Evolutionary conservation across 345 rosid species (phyloP), one percentile per base, ranked within the genome.

Genomic region (Ceriops zippeliana): DNA sequence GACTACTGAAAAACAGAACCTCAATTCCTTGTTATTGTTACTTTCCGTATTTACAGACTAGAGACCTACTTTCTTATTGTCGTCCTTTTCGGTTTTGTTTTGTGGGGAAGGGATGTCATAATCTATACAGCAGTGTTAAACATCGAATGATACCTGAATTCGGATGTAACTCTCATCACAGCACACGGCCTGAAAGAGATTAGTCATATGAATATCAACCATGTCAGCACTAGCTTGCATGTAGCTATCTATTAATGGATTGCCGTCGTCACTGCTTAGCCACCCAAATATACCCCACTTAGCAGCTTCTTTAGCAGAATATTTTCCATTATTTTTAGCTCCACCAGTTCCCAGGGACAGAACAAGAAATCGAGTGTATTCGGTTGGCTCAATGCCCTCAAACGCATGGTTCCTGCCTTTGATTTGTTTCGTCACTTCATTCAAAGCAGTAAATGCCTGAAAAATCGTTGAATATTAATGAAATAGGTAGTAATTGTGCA

Each of bases 271-370:
- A 4, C 78, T 69, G 49, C 81, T 83, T 57, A 87, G 77, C 96
- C 96, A 90, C 13, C 87, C 84, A 52, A 87, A 10, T 27, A 87
- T 0, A 7, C 90, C 92, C 96, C 93, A 90, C 52, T 71, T 70
- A 7, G 93, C 88, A 11, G 81, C 88, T 21, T 78, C 69, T 0
- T 32, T 3, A 0, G 92, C 92, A 32, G 31, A 38, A 59, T 70
- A 87, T 65, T 78, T 86, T 58, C 73, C 79, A 53, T 82, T 82
- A 0, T 8, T 6, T 53, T 82, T 87, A 21, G 30, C 66, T 0
- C 75, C 46, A 1, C 93, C 91, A 0, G 93, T 85, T 58, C 96
- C 96, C 16, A 87, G 70, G 0, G 96, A 90, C 3, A 54, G 27
- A 10, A 54, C 17, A 22, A 54, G 15, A 9, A 22, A 54, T 54